Conservation (phyloP, 805 yeast genomes). For the Barnettozyma californica region DNA sequence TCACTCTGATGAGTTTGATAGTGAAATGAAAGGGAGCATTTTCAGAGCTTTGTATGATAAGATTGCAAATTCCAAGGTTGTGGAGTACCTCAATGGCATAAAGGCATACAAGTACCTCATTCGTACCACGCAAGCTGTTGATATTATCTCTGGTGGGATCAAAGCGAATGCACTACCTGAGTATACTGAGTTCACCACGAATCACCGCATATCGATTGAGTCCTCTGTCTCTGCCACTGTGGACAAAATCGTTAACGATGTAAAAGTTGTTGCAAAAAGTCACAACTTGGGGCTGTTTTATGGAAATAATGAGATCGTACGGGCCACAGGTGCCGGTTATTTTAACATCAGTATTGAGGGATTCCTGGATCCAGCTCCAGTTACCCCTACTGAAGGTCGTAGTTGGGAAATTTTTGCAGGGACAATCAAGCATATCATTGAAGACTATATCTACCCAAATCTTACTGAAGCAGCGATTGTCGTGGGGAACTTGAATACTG, state of each 20-base stretch:
- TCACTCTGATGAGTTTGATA: constrained; percentile 28
- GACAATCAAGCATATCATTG: constrained; percentile 54
- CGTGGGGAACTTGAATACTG: constrained; percentile 12
- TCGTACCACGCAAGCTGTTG: constrained; percentile 42
- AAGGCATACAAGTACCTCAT: constrained; percentile 40
- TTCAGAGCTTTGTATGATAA: constrained; percentile 30
- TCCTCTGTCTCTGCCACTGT: constrained; percentile 28
- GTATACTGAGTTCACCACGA: constrained; percentile 34
- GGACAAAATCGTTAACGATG: constrained; percentile 29
- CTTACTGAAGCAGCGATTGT: constrained; percentile 8
- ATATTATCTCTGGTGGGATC: constrained; percentile 21
- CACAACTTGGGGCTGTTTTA: constrained; percentile 32
- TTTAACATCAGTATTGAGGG: constrained; percentile 27
- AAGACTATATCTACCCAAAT: constrained; percentile 33
- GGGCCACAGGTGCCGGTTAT: constrained; percentile 32
- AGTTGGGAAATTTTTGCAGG: constrained; percentile 59
- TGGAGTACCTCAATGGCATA: constrained; percentile 29
- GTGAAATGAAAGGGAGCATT: constrained; percentile 24
- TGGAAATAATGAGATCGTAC: constrained; percentile 27
- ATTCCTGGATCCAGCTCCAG: constrained; percentile 47
- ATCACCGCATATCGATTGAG: constrained; percentile 53
- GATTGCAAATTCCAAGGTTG: constrained; percentile 31
- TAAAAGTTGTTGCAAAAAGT: constrained; percentile 34
- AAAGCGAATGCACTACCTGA: constrained; percentile 42
- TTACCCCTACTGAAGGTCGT: constrained; percentile 41